Base-by-base conservation (phyloP, 176 grass and related monocot species). In the Rhynchospora pubera region DNA sequence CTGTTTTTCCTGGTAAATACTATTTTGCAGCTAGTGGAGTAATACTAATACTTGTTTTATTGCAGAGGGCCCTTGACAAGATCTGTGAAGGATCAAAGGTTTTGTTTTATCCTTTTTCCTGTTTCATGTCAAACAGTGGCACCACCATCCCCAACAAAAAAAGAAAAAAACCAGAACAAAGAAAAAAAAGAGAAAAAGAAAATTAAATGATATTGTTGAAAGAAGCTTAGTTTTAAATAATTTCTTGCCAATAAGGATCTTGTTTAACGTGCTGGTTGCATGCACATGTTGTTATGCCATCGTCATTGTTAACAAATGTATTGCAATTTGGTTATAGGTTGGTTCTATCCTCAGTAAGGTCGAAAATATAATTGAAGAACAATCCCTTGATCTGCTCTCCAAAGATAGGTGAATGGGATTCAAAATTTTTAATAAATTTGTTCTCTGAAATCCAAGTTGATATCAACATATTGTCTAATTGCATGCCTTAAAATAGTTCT, bases 341-440 rank as follows among this genome's bases (percentile, higher is more conserved):
- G 22, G 79, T 30, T 47, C 61, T 18, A 53, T 30, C 48, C 42
- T 82, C 28, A 30, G 62, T 18, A 65, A 65, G 79, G 79, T 82
- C 13, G 79, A 82, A 30, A 39, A 67, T 30, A 52, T 53, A 18
- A 66, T 67, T 67, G 79, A 82, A 48, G 79, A 82, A 28, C 15
- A 48, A 67, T 82, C 44, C 42, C 61, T 82, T 82, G 79, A 82
- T 52, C 61, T 64, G 62, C 79, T 82, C 44, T 65, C 79, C 39
- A 15, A 45, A 82, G 46, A 82, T 34, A 82, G 79, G 79, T 82
- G 62, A 62, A 72, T 23, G 45, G 7, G 51, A 74, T 51, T 46
- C 39, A 7, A 39, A 79, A 44, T 60, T 61, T 42, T 57, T 26
- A 60, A 58, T 59, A 43, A 43, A 43, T 23, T 39, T 73, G 19